Base-by-base conservation (phyloP, 306 rosid genomes). In the Canavalia gladiata region DNA sequence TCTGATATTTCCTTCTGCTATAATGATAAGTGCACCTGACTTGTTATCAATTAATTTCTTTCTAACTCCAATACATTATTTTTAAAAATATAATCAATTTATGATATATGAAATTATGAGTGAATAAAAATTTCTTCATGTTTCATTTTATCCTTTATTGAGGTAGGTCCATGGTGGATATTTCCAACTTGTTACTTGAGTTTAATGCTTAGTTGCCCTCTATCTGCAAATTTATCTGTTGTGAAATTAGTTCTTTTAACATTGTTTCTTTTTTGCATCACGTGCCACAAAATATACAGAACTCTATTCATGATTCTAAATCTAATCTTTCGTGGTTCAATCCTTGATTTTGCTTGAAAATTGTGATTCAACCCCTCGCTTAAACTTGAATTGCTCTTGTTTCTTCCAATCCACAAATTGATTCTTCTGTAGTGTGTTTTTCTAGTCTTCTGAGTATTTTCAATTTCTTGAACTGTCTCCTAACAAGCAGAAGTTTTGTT, bases 131-230 rank as follows among this genome's bases (percentile, higher is more conserved):
- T 9, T 50, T 2, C 7, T 70, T 51, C 5, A 4, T 12, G 72
- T 68, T 68, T 79, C 52, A 70, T 52, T 79, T 79, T 35, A 49
- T 62, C 34, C 41, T 52, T 5, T 69, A 42, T 57, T 69, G 39
- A 34, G 77, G 59, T 47, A 72, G 78, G 42, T 50, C 55, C 37
- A 35, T 39, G 79, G 58, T 74, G 46, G 59, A 50, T 60, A 71
- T 71, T 69, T 37, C 64, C 49, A 71, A 80, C 28, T 62, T 46
- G 56, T 70, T 37, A 47, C 33, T 62, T 31, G 35, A 35, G 37
- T 79, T 45, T 52, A 67, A 74, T 52, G 47, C 45, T 65, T 49
- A 64, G 45, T 54, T 51, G 0, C 25, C 47, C 47, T 52, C 35
- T 56, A 4, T 81, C 45, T 52, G 31, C 35, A 39, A 65, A 39